Percentiles rank a stretch among this genome's conserved stretches.
phyloP scores from a whole-genome alignment of 495 filamentous ascomycete genomes.

The Trichoderma asperelloides region DNA sequence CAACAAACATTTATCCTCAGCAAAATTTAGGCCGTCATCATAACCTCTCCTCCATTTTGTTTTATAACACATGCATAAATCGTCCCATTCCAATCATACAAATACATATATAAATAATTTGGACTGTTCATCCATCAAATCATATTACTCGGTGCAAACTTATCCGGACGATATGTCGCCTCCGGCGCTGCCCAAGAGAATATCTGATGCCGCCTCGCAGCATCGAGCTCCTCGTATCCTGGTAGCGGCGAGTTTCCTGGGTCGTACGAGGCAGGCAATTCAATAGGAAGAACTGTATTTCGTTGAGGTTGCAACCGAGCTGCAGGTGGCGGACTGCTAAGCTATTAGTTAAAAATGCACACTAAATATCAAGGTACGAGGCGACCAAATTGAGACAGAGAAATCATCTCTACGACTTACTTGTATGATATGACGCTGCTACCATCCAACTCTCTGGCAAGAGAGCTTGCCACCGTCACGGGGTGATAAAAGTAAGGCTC shows the following conservation, averaged over 20 bases:
- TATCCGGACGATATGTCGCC: background rate
- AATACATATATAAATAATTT: background rate
- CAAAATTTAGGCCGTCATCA: no score
- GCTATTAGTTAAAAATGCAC: background rate
- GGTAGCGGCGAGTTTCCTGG: conserved; percentile 13
- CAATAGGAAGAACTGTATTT: background rate
- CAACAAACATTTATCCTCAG: no score
- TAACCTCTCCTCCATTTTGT: no score
- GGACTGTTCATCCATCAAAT: background rate
- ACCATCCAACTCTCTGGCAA: background rate
- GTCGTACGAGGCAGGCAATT: conserved; percentile 10
- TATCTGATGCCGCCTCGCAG: background rate
- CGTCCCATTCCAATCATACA: background rate
- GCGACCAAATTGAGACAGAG: background rate
- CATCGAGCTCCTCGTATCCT: conserved; percentile 3
- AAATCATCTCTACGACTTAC: background rate
- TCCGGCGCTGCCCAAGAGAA: conserved; percentile 2
- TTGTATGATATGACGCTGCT: background rate
- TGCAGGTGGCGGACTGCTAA: background rate
- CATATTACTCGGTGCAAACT: background rate
- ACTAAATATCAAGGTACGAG: background rate
- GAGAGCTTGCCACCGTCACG: background rate
- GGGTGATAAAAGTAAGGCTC: background rate
- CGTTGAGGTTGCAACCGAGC: background rate
- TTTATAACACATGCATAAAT: no score